Evolutionary conservation across 441 rosid species (phyloP).

Genomic region (Brassica hybrid): DNA sequence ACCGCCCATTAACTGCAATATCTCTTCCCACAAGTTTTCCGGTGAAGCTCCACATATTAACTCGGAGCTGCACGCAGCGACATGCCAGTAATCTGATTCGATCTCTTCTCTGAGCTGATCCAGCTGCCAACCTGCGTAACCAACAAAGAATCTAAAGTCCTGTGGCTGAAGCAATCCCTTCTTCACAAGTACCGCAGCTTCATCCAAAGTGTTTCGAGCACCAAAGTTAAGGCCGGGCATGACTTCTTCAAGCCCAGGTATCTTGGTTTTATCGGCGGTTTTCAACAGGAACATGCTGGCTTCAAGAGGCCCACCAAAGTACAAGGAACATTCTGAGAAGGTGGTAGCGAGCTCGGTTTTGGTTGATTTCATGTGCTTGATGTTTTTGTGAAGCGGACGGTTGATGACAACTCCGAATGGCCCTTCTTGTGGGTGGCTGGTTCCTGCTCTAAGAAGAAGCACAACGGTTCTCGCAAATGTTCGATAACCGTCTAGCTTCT

Average conservation of each 20-base stretch:
- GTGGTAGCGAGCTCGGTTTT: conserved; percentile 74
- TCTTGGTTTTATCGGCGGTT: conserved; percentile 51
- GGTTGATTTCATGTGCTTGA: conserved; percentile 77
- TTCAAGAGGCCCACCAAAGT: conserved; percentile 93
- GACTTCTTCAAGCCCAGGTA: conserved; percentile 82
- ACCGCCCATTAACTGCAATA: conserved; percentile 94
- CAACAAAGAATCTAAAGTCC: conserved; percentile 87
- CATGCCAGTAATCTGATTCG: conserved; percentile 78
- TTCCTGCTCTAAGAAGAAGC: conserved; percentile 86
- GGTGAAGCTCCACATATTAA: conserved; percentile 65
- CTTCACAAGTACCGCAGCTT: conserved; percentile 83
- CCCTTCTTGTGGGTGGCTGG: conserved; percentile 85
- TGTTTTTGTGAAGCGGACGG: conserved; percentile 80
- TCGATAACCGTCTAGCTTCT: conserved; percentile 76
- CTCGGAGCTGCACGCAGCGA: conserved; percentile 85
- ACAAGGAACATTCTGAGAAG: conserved; percentile 79
- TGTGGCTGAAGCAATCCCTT: conserved; percentile 76
- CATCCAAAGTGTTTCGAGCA: conserved; percentile 74
- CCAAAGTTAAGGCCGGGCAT: conserved; percentile 87
- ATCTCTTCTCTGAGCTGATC: conserved; percentile 93
- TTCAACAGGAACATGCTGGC: conserved; percentile 59
- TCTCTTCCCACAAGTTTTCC: conserved; percentile 86
- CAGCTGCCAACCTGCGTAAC: conserved; percentile 94
- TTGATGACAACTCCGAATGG: conserved; percentile 90
- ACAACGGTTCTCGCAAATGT: conserved; percentile 87